Base-by-base conservation (phyloP, 108 stramenopile species). In the Stephanodiscus triporus region DNA sequence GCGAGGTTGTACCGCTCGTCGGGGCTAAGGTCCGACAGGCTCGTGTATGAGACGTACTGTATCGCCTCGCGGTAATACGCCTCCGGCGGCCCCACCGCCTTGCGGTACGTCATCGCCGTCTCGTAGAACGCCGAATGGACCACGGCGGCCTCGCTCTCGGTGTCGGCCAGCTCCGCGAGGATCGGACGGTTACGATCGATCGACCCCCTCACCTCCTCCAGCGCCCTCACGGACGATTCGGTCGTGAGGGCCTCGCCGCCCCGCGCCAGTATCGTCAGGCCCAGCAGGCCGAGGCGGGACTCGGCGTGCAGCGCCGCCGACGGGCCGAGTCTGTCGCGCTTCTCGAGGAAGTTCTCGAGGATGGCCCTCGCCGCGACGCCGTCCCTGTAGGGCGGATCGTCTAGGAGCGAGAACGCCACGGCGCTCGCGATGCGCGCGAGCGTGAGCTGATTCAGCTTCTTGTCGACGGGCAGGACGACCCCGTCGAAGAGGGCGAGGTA, bases 31-130 rank as follows among this genome's bases (percentile, higher is more conserved):
- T 71, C 66, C 23, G 70, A 53, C 48, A 74, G 47, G 51, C 34
- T 72, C 13, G 90, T 90, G 82, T 95, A 97, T 26, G 89, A 80
- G 37, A 99, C 76, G 85, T 85, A 98, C 61, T 85, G 76, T 51
- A 99, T 85, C 22, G 96, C 95, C 69, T 93, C 81, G 19, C 85
- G 84, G 82, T 96, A 98, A 78, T 96, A 99, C 17, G 87, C 85
- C 75, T 97, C 96, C 16, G 98, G 94, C 34, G 97, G 98, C 30
- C 99, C 98, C 51, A 95, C 94, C 8, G 91, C 73, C 84, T 98
- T 98, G 83, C 90, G 85, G 76, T 97, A 98, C 47, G 83, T 89
- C 85, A 93, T 90, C 56, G 85, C 79, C 24, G 89, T 84, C 70
- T 94, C 89, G 81, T 97, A 97, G 70, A 92, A 96, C n/a, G 95